Percentiles rank a stretch among this genome's conserved stretches.
These are phyloP conservation scores for Wallacemonas collosoma DNA, from an alignment of 208 protist genomes.

Conservation along the genomic window DNA sequence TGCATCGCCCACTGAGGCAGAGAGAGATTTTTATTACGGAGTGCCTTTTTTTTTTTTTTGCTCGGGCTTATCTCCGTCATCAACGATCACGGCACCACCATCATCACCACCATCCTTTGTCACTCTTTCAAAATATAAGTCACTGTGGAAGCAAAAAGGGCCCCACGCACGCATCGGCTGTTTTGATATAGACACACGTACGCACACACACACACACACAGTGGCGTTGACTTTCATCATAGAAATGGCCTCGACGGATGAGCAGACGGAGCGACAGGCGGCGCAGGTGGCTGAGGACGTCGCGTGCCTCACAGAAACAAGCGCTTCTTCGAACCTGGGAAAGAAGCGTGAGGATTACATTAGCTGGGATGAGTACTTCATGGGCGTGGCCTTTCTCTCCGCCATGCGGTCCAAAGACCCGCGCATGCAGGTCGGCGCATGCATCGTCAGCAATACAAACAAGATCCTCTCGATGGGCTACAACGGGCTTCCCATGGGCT, in stretches of 20 bases:
- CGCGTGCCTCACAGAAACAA: background rate
- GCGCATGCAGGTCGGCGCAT: conserved; percentile 62
- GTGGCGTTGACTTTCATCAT: background rate
- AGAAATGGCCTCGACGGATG: background rate
- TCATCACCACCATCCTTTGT: background rate
- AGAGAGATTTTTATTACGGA: too few species aligned
- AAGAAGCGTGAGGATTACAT: conserved; percentile 28
- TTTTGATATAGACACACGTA: background rate
- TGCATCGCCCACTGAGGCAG: too few species aligned
- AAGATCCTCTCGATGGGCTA: conserved; percentile 78
- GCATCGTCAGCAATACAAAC: conserved; percentile 64
- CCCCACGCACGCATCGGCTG: background rate
- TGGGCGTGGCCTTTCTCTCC: conserved; percentile 50
- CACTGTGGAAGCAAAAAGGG: background rate
- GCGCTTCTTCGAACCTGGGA: background rate
- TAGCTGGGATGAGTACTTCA: conserved; percentile 65
- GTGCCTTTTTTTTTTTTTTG: too few species aligned
- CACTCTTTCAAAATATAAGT: too few species aligned
- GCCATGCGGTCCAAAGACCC: conserved; percentile 64
- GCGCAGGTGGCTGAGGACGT: background rate
- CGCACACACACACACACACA: conserved; percentile 12
- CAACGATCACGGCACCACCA: background rate
- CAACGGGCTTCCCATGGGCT: conserved; percentile 71
- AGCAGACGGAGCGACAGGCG: conserved; percentile 8
- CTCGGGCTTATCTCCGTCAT: too few species aligned